Base-by-base conservation (phyloP, 345 rosid genomes). In the Firmiana major region DNA sequence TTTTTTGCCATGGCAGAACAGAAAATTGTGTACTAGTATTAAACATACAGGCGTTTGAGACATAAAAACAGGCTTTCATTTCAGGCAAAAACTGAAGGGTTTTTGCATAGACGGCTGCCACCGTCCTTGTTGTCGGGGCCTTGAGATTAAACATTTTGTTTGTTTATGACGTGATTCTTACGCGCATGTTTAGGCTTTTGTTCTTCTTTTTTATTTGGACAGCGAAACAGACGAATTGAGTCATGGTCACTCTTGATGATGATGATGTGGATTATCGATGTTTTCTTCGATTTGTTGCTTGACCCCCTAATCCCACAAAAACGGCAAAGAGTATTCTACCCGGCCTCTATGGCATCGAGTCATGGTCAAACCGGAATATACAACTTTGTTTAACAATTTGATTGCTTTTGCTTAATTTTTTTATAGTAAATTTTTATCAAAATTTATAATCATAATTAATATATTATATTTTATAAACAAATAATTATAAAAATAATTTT, bases 51-150 rank as follows among this genome's bases (percentile, higher is more conserved):
- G 63, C 73, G 28, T 24, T 53, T 9, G 73, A 24, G 73, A 80
- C 40, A 38, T 38, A 38, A 38, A 38, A 38, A 1, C 40, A 38
- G 40, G 6, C 40, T 77, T 54, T 71, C 46, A 65, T 75, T 77
- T 49, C 78, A 48, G 75, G 81, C 63, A 62, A 71, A 51, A 76
- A 36, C 79, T 78, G 73, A 17, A 51, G 26, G 51, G 38, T 11
- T 36, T 19, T 36, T 62, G 42, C 26, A 63, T 49, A 6, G 73
- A 78, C 82, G 71, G 78, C 82, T 78, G 71, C n/a, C 46, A 63
- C 62, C 76, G 78, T 81, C 80, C 80, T 65, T 63, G 69, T 34
- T 81, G 84, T 84, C 84, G 84, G 21, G 71, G n/a, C 46, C 59
- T 24, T 13, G 75, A 36, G 71, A 34, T 58, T 13, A 16, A 42